These are phyloP conservation scores for Cercospora sp. DNA, from an alignment of 2,329 filamentous ascomycete genomes.

Conservation along the genomic window DNA sequence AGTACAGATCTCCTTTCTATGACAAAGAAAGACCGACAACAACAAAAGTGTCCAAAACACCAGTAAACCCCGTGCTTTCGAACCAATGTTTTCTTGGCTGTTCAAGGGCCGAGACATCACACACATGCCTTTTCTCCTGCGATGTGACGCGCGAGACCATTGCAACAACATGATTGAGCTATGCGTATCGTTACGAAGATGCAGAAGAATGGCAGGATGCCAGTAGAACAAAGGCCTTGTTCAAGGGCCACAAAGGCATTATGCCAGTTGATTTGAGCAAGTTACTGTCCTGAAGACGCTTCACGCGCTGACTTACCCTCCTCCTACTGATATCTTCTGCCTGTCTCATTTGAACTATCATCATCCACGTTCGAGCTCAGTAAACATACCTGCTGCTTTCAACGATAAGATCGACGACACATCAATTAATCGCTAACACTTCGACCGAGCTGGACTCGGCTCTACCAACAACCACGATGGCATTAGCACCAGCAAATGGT, in stretches of 20 bases:
- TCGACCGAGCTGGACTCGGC: background rate
- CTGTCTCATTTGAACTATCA: background rate
- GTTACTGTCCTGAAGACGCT: background rate
- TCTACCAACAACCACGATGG: background rate
- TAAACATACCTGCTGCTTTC: background rate
- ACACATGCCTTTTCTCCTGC: background rate
- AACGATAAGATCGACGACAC: background rate
- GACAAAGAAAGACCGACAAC: background rate
- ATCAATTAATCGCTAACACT: background rate
- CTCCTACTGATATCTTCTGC: background rate
- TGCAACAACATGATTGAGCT: background rate
- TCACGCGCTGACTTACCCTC: background rate
- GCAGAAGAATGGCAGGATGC: background rate
- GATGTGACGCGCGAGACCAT: background rate
- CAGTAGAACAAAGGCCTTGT: background rate
- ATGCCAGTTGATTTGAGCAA: background rate
- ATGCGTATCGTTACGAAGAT: background rate
- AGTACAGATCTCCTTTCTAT: background rate
- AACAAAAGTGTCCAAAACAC: background rate
- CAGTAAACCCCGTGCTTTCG: background rate
- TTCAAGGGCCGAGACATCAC: background rate
- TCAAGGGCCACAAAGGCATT: background rate
- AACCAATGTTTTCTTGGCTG: background rate
- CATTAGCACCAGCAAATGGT: background rate
- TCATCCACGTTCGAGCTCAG: background rate